These are phyloP conservation scores for Allantophomopsis lycopodina DNA, from an alignment of 2,329 filamentous ascomycete species.

Conservation along the genomic window DNA sequence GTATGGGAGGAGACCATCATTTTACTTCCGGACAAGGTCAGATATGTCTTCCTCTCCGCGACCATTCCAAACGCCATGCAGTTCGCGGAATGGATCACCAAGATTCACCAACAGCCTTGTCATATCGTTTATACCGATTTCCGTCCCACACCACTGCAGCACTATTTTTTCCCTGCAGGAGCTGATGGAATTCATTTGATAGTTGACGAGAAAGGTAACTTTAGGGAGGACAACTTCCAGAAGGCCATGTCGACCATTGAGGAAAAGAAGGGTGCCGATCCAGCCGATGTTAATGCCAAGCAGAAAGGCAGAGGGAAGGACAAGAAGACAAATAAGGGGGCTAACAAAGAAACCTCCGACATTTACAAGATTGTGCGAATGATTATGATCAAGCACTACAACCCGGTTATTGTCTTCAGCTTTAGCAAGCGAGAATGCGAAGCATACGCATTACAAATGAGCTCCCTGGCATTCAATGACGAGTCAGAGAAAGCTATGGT, in stretches of 20 bases:
- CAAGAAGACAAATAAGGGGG: constrained; percentile 83
- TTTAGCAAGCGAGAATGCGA: constrained; percentile 98
- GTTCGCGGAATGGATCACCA: constrained; percentile 98
- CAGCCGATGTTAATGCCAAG: constrained; percentile 65
- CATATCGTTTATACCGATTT: constrained; percentile 99
- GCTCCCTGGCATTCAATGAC: constrained; percentile 83
- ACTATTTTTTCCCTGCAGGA: constrained; percentile 93
- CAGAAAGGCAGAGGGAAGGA: constrained; percentile 80
- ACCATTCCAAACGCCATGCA: constrained; percentile 99
- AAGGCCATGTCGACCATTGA: constrained; percentile 86
- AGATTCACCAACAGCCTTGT: constrained; percentile 93
- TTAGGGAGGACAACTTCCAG: constrained; percentile 95
- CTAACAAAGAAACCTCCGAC: constrained; percentile 58
- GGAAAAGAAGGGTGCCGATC: constrained; percentile 74
- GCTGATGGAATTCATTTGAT: constrained; percentile 87
- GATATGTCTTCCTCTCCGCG: constrained; percentile 94
- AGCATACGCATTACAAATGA: constrained; percentile 76
- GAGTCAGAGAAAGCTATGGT: constrained; percentile 94
- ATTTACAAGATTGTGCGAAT: constrained; percentile 98
- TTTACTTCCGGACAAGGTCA: constrained; percentile 91
- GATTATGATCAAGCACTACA: constrained; percentile 96
- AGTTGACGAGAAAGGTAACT: constrained; percentile 92
- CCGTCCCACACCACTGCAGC: constrained; percentile 87
- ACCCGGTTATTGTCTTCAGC: constrained; percentile 98
- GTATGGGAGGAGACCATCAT: constrained; percentile 99